Percentiles rank a stretch among this genome's conserved stretches.
These are phyloP conservation scores for Domatiomyces globalis DNA, from an alignment of 2,329 filamentous ascomycete species.

Conservation along the genomic window DNA sequence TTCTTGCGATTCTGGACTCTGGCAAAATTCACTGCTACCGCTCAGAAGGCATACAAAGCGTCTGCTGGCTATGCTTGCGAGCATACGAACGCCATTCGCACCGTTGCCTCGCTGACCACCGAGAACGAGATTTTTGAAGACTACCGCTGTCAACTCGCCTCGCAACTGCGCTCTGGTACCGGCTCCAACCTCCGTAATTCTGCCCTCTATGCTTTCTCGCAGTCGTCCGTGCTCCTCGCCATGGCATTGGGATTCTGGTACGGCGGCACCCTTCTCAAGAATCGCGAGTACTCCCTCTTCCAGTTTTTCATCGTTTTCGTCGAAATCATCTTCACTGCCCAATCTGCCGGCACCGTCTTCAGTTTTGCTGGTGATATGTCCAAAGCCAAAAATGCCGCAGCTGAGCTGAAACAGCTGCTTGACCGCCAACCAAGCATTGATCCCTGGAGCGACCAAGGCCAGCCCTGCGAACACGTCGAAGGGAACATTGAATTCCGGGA, in stretches of 20 bases:
- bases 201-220: slow-evolving; percentile 65
- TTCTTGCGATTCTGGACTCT: slow-evolving; percentile 80
- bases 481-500: slow-evolving; percentile 79
- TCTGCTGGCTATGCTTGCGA: slow-evolving; percentile 85
- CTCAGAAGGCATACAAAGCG: slow-evolving; percentile 63
- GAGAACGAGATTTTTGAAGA: slow-evolving; percentile 64
- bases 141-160: slow-evolving; percentile 54
- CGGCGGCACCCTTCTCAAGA: slow-evolving; percentile 60
- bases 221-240: slow-evolving; percentile 69
- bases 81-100: slow-evolving; percentile 84
- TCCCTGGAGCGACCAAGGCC: slow-evolving; percentile 60
- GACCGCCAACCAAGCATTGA: slow-evolving; percentile 73
- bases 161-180: slow-evolving; percentile 54
- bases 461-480: slow-evolving; percentile 47
- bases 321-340: slow-evolving; percentile 76
- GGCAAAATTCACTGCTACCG: slow-evolving; percentile 61
- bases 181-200: slow-evolving; percentile 64
- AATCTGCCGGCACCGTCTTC: slow-evolving; percentile 81
- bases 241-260: slow-evolving; percentile 91
- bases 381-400: slow-evolving; percentile 75
- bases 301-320: slow-evolving; percentile 89
- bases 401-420: slow-evolving; percentile 67
- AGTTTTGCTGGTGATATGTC: slow-evolving; percentile 85
- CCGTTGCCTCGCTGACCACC: slow-evolving; percentile 77
- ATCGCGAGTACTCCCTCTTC: slow-evolving; percentile 58